phyloP scores from a whole-genome alignment of 164 flowering plant genomes.

The Echeveria elegans region DNA sequence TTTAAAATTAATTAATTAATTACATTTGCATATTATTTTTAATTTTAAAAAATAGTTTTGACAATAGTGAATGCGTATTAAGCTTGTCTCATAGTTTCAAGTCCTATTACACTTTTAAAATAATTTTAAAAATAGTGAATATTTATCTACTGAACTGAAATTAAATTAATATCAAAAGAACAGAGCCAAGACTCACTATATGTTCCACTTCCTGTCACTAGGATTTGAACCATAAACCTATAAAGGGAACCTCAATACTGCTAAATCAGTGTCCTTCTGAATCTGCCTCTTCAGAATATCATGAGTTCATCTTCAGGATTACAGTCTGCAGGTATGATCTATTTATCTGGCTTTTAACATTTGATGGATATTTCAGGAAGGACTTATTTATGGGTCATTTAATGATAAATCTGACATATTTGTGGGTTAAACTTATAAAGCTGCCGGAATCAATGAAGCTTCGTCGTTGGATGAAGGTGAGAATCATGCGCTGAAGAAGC shows the following conservation, averaged over 20 bases:
- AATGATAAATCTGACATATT: background rate
- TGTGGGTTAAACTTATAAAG: background rate
- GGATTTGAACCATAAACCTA: background rate
- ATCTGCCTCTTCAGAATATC: background rate
- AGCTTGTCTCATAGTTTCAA: no score
- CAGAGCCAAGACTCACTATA: background rate
- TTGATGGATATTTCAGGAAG: background rate
- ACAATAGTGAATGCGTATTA: no score
- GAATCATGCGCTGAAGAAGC: constrained; percentile 35
- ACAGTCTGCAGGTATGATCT: background rate
- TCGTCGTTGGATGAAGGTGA: background rate
- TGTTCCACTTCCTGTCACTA: background rate
- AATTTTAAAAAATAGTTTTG: no score
- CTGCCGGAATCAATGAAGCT: background rate
- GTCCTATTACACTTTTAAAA: no score
- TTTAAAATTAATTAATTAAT: no score
- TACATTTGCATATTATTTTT: no score
- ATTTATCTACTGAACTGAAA: no score
- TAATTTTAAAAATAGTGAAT: no score
- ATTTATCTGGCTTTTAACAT: background rate
- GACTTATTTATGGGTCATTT: background rate
- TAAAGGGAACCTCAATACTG: background rate
- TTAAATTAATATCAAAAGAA: no score
- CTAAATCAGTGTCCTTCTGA: background rate
- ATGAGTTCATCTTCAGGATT: background rate